phyloP scores from a whole-genome alignment of 805 yeast species.

The Spathaspora girioi region DNA sequence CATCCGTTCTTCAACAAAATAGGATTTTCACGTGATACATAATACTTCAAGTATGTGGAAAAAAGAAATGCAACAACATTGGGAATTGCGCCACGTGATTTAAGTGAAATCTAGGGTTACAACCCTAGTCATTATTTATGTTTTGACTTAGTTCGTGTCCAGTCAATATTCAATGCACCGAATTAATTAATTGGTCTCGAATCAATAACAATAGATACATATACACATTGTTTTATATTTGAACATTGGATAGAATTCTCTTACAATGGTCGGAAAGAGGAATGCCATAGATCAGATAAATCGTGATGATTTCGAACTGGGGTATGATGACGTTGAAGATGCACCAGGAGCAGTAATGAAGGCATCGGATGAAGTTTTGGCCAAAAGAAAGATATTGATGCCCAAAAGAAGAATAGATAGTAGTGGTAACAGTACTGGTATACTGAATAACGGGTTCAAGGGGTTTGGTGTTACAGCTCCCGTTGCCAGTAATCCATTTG shows the following conservation, averaged over 20 bases:
- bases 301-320: constrained; percentile 36
- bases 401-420: constrained; percentile 36
- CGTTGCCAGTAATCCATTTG: not conserved
- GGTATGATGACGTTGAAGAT: constrained; percentile 21
- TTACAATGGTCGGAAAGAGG: constrained; percentile 57
- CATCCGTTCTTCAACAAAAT: not conserved
- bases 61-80: not conserved
- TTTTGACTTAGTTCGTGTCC: not conserved
- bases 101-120: not conserved
- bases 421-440: not conserved
- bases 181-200: not conserved
- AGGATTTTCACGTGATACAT: not conserved
- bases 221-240: not conserved
- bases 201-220: not conserved
- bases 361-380: constrained; percentile 62
- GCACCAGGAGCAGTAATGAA: constrained; percentile 26
- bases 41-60: not conserved
- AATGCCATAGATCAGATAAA: constrained; percentile 62
- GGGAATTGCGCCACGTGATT: not conserved
- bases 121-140: not conserved
- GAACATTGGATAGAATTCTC: not conserved
- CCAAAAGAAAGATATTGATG: constrained; percentile 65
- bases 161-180: not conserved
- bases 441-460: constrained; percentile 2
- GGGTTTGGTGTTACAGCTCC: not conserved